Evolutionary conservation across 805 yeast genomes (phyloP).

Genomic region (Spathaspora gorwiae): DNA sequence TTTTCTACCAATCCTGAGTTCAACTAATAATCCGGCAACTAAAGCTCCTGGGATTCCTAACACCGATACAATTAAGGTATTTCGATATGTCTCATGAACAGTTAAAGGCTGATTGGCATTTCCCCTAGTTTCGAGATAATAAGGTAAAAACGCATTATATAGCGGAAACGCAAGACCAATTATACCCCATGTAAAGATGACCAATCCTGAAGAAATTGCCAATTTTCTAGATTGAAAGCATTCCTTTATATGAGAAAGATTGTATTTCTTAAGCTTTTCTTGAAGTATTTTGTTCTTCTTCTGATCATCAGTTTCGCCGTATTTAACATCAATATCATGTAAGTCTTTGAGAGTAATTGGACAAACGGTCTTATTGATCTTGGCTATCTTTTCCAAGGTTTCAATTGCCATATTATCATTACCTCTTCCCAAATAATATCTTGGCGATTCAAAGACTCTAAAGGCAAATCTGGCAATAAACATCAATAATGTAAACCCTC

Average conservation of each 20-base stretch:
- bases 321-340: slow-evolving; percentile 35
- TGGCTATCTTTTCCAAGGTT: slow-evolving; percentile 41
- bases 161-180: slow-evolving; percentile 58
- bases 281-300: slow-evolving; percentile 17
- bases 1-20: slow-evolving; percentile 46
- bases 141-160: slow-evolving; percentile 51
- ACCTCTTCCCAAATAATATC: slow-evolving; percentile 49
- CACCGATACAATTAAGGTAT: slow-evolving; percentile 26
- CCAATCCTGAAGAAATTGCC: slow-evolving; percentile 40
- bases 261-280: slow-evolving; percentile 23
- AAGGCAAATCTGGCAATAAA: slow-evolving; percentile 32
- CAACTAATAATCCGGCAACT: slow-evolving; percentile 29
- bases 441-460: slow-evolving; percentile 52
- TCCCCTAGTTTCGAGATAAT: slow-evolving; percentile 44
- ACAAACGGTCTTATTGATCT: slow-evolving; percentile 37
- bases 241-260: slow-evolving; percentile 35
- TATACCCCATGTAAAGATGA: slow-evolving; percentile 48
- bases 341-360: slow-evolving; percentile 46
- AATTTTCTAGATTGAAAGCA: slow-evolving; percentile 45
- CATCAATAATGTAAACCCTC: slow-evolving; percentile 46
- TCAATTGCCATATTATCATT: slow-evolving; percentile 47
- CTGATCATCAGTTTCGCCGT: slow-evolving; percentile 4
- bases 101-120: slow-evolving; percentile 22
- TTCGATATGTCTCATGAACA: slow-evolving; percentile 28
- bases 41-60: slow-evolving; percentile 32